phyloP scores from a whole-genome alignment of 106 monocot species.

The Acorus gramineus region DNA sequence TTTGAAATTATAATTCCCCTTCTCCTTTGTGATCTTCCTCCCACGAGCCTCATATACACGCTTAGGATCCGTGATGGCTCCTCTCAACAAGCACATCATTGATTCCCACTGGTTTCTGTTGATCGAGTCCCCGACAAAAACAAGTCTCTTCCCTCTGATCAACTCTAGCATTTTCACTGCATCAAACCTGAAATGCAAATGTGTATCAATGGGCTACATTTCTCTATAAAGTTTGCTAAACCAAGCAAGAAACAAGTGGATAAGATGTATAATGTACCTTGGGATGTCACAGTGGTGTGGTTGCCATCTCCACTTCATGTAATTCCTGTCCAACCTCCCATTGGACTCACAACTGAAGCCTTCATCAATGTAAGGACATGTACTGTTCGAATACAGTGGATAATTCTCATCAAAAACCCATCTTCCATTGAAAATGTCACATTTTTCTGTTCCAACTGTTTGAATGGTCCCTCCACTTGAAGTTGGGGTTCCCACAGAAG shows the following conservation, averaged over 20 bases:
- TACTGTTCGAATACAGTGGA: conserved; percentile 49
- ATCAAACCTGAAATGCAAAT: conserved; percentile 41
- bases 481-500: neutral
- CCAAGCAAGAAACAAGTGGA: neutral
- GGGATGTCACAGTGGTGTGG: conserved; percentile 62
- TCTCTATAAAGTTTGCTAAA: neutral
- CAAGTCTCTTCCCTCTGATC: conserved; percentile 77
- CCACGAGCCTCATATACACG: conserved; percentile 65
- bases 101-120: conserved; percentile 98
- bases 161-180: conserved; percentile 57
- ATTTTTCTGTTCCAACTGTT: conserved; percentile 13
- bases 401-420: conserved; percentile 80
- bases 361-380: conserved; percentile 80
- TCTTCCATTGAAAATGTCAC: conserved; percentile 62
- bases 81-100: conserved; percentile 62
- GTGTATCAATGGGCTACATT: neutral
- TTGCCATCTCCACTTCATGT: conserved; percentile 90
- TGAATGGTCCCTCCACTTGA: conserved; percentile 6
- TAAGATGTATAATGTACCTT: conserved; percentile 26
- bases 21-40: conserved; percentile 56
- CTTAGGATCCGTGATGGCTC: conserved; percentile 37
- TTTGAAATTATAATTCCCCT: conserved; percentile 74
- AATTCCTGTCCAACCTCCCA: conserved; percentile 61
- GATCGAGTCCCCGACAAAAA: conserved; percentile 89
- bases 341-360: conserved; percentile 77